Evolutionary conservation across 768 basidiomycete species (phyloP), one percentile per base, ranked within the genome.

Genomic region (Naganishia onofrii): DNA sequence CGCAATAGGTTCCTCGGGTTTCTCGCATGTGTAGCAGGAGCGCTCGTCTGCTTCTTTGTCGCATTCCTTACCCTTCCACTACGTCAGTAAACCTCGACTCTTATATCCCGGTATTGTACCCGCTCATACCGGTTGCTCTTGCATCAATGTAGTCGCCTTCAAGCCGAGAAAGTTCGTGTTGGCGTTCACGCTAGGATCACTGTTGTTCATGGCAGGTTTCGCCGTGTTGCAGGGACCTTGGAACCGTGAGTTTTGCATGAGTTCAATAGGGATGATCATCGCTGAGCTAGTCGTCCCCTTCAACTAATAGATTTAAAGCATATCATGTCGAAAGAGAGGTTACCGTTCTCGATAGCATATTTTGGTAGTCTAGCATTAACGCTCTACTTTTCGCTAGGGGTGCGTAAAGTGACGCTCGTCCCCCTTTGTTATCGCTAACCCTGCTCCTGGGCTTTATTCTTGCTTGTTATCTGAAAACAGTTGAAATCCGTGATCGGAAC

Each of bases 141-240:
- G 36, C 55, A 3, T 58, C 42, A 10, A 31, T 21, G 34, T 36
- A 81, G 80, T 81, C 51, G 86, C 87, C 0, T 64, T 90, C 42
- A 90, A 90, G 65, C 92, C 93, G 19, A 84, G 90, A 21, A 96
- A 97, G 82, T 97, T 96, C 78, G 94, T 92, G 0, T 83, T 94
- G 51, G 86, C 92, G 0, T 92, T 94, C 81, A 92, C 90, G 86
- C 82, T 95, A 68, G 93, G 93, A 44, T 92, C 90, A 73, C 82
- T 93, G 70, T 86, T 99, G 34, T 94, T 98, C 80, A 98, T 99
- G 95, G 88, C 91, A 78, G 96, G 93, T 88, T 84, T 84, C 75
- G 80, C 82, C 1, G 78, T 84, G 56, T 71, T 84, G 3, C 79
- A 81, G 32, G 95, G 95, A 7, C 95, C 95, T 36, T 82, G 92